Conservation (phyloP, 345 rosid genomes). For the Odontarrhena argentea region DNA sequence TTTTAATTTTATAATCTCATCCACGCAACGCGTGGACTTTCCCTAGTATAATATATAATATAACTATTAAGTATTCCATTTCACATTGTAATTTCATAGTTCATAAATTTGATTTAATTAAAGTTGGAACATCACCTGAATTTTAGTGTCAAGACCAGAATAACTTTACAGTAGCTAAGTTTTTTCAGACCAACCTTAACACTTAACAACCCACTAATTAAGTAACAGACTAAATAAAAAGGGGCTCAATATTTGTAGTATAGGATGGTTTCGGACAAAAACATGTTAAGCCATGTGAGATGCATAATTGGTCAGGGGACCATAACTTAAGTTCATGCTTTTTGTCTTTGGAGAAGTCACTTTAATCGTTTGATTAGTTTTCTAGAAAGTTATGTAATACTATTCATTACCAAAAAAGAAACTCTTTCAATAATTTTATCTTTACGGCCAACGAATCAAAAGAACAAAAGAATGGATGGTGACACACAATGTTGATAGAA, state of each 20-base stretch:
- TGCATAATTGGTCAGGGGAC: constrained; percentile 34
- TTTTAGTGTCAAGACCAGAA: constrained; percentile 8
- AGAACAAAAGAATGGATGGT: constrained; percentile 27
- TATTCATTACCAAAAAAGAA: neutral
- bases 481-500: constrained; percentile 25
- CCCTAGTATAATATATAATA: too few species aligned
- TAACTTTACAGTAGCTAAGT: constrained; percentile 14
- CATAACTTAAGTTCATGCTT: constrained; percentile 7
- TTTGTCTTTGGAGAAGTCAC: constrained; percentile 10
- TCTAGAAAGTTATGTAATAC: constrained; percentile 19
- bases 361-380: neutral
- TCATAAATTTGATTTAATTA: neutral
- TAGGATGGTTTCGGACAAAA: constrained; percentile 33
- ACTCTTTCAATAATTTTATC: neutral
- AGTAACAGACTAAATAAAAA: constrained; percentile 13
- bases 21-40: too few species aligned
- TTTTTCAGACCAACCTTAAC: constrained; percentile 23
- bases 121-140: neutral
- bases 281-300: constrained; percentile 41
- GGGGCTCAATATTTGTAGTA: neutral
- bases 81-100: neutral
- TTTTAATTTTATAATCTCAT: too few species aligned
- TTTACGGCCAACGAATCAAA: constrained; percentile 29
- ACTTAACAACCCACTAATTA: constrained; percentile 5
- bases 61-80: neutral